These are phyloP conservation scores for Calonectria crousiana DNA, from an alignment of 2,329 filamentous ascomycete species.

Conservation along the genomic window DNA sequence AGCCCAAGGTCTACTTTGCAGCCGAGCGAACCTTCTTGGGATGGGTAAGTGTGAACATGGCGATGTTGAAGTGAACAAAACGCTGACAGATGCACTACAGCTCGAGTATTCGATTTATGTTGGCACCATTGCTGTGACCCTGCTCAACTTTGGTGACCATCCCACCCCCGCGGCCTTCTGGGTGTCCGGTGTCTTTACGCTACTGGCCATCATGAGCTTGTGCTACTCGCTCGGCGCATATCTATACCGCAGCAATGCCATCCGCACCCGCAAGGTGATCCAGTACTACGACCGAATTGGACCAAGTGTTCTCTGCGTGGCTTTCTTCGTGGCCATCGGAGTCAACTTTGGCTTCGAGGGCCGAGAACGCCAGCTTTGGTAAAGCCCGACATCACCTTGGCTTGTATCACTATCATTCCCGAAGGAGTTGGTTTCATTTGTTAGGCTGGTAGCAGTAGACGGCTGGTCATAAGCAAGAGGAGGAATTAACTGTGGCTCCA, in stretches of 20 bases:
- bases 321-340: slow-evolving; percentile 79
- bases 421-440: slow-evolving; percentile 23
- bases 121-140: slow-evolving; percentile 84
- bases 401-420: slow-evolving; percentile 20
- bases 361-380: slow-evolving; percentile 70
- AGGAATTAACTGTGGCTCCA: not conserved
- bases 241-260: slow-evolving; percentile 87
- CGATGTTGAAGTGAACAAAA: not conserved
- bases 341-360: slow-evolving; percentile 86
- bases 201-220: slow-evolving; percentile 82
- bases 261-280: slow-evolving; percentile 85
- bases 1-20: slow-evolving; percentile 98
- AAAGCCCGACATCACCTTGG: not conserved
- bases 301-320: slow-evolving; percentile 79
- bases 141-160: slow-evolving; percentile 82
- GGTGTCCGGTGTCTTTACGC: slow-evolving; percentile 82
- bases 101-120: slow-evolving; percentile 98
- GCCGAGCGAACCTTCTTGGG: slow-evolving; percentile 95
- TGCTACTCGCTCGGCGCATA: slow-evolving; percentile 88
- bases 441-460: slow-evolving; percentile 1
- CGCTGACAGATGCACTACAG: slow-evolving; percentile 53
- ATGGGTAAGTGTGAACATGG: slow-evolving; percentile 74
- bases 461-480: slow-evolving; percentile 20
- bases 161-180: slow-evolving; percentile 71
- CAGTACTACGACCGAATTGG: slow-evolving; percentile 93